Base-by-base conservation (phyloP, 106 monocot genomes). In the Iris macrosiphon region DNA sequence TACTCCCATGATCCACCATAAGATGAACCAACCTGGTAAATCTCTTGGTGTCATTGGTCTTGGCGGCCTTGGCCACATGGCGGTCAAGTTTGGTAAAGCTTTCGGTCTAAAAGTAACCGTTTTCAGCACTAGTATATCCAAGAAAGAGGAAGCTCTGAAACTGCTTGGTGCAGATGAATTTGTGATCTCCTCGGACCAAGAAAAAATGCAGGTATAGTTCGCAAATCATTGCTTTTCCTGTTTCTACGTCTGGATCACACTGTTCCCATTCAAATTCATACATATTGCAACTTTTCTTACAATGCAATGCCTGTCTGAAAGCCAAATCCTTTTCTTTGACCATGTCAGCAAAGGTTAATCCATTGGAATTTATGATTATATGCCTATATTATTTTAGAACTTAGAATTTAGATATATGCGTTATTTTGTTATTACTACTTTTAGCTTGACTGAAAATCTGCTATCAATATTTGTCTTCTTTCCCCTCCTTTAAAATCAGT, bases 11-110 rank as follows among this genome's bases (percentile, higher is more conserved):
- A 62, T 70, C 19, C 65, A 55, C 40, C 71, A 75, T 64, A 59
- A 63, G 39, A 75, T 80, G 70, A 82, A 82, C 44, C 77, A 82
- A 32, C 76, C 76, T 57, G 82, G 82, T 9, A 82, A 77, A 52
- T 76, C 82, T 40, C 69, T 82, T 31, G 82, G 82, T 9, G 73
- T 82, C 30, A 77, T 82, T 45, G 82, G 82, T 10, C 73, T 82
- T 17, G 82, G 82, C 17, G 82, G 82, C 24, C 73, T 82, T 0
- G 77, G 82, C 0, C 82, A 82, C 58, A 63, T 82, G 69, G 82
- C 77, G 0, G 77, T 82, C 12, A 82, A 82, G 21, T 82, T 82
- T 57, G 82, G 73, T 1, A 82, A 82, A 65, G 72, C 73, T 37
- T 82, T 82, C 46, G 82, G 82, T 20, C 32, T 82, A 53, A 69